Base-by-base conservation (phyloP, 2,329 filamentous ascomycete genomes). In the Hirsutella thompsonii region DNA sequence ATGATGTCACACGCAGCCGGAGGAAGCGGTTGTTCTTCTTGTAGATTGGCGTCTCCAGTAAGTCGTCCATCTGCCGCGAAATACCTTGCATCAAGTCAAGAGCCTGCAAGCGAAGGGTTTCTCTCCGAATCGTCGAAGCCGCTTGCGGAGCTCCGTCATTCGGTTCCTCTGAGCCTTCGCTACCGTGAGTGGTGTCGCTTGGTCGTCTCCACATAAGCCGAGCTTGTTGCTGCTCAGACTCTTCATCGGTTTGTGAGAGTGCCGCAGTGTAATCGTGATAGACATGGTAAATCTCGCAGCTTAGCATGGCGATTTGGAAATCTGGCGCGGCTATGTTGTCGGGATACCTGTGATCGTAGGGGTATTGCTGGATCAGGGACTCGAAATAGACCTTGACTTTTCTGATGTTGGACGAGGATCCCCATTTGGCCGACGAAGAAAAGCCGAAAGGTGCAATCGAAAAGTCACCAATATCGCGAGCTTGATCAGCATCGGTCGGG, bases 261-360 rank as follows among this genome's bases (percentile, higher is more conserved):
- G 60, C 69, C 39, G 55, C 54, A 41, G 58, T 62, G 52, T 72
- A 72, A 63, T 78, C 78, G 37, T 75, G 68, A 52, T 84, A 75
- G 2, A 79, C 67, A 46, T 83, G 76, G 56, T 86, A 89, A 39
- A 94, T 73, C 74, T 92, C 90, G 36, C 87, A 74, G 38, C 79
- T 79, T 50, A 90, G 80, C 63, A 94, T 74, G 13, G 83, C 82
- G 13, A 84, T 79, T 62, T 87, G 89, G 56, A 95, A 94, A 45
- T 86, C 79, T 30, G 83, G 55, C 10, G 84, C 78, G 47, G 76
- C 82, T 34, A 80, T 62, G 3, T 68, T 62, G 39, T 74, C 62
- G 1, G 78, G 76, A 5, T 70, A 67, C 44, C 68, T 67, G 51
- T 75, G 69, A 50, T 79, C 75, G 65, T 82, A 80, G 6, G 86